Evolutionary conservation across 1,284 basidiomycete species (phyloP).

Genomic region (Phaffia rhodozyma): DNA sequence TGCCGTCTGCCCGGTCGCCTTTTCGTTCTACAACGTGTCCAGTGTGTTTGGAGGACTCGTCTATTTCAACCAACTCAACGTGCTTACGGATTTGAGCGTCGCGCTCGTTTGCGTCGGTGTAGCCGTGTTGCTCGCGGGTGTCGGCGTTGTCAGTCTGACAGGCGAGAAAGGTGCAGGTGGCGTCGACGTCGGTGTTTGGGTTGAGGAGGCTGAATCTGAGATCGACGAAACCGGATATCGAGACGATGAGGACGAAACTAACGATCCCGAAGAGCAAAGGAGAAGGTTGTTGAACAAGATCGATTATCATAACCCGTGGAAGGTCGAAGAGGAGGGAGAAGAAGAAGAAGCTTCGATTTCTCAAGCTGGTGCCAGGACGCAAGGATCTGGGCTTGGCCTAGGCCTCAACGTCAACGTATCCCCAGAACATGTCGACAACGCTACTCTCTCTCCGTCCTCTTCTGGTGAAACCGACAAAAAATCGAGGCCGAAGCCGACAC

Average conservation of each 20-base stretch:
- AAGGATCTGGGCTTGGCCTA: too few species aligned
- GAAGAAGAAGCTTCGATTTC: constrained; percentile 12
- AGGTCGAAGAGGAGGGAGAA: constrained; percentile 17
- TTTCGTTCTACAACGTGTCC: constrained; percentile 90
- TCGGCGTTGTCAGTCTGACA: constrained; percentile 59
- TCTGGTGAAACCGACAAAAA: too few species aligned
- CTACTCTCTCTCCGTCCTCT: too few species aligned
- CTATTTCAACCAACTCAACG: constrained; percentile 78
- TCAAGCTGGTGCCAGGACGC: too few species aligned
- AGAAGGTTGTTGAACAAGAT: constrained; percentile 21
- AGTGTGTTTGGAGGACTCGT: constrained; percentile 73
- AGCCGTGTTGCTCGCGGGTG: constrained; percentile 65
- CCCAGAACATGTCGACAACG: too few species aligned
- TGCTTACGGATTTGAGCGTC: constrained; percentile 57
- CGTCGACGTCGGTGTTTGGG: constrained; percentile 37
- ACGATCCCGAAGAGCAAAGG: constrained; percentile 14
- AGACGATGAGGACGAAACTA: constrained; percentile 18
- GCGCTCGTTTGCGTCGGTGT: constrained; percentile 68
- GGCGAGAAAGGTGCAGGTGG: constrained; percentile 26
- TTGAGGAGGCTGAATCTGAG: constrained; percentile 27
- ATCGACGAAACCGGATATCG: constrained; percentile 13
- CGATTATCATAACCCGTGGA: constrained; percentile 19
- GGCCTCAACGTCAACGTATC: too few species aligned
- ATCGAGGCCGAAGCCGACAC: too few species aligned
- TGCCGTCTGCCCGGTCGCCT: constrained; percentile 83